Evolutionary conservation across 768 basidiomycete species (phyloP).

Genomic region (Pleurotus pulmonarius): DNA sequence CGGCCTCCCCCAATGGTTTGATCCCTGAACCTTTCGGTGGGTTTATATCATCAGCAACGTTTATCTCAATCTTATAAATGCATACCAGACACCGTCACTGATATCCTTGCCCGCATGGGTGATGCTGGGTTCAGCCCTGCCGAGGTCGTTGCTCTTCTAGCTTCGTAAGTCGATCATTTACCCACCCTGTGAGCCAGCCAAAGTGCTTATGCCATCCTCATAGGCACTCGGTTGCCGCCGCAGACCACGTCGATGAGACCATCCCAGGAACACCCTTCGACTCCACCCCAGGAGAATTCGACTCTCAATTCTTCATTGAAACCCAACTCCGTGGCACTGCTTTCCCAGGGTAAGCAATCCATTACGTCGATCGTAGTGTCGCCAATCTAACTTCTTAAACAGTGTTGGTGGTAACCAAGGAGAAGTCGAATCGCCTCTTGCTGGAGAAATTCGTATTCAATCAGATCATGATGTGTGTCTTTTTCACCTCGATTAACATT

Average conservation of each 20-base stretch:
- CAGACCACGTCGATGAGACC: constrained; percentile 18
- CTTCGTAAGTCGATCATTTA: constrained; percentile 12
- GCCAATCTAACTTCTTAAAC: constrained; percentile 12
- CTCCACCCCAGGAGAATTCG: constrained; percentile 25
- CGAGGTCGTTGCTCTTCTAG: constrained; percentile 18
- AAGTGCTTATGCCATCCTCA: neutral
- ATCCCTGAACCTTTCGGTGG: constrained; percentile 20
- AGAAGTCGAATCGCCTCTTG: constrained; percentile 13
- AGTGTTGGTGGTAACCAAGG: constrained; percentile 20
- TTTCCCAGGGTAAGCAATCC: constrained; percentile 20
- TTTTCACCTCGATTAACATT: neutral
- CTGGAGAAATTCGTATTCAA: constrained; percentile 15
- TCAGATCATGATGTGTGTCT: constrained; percentile 13
- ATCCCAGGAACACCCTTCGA: constrained; percentile 24
- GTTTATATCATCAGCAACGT: neutral
- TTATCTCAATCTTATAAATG: too few relatives aligned
- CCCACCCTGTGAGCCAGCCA: too few relatives aligned
- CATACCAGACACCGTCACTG: constrained; percentile 12
- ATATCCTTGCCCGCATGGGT: constrained; percentile 14
- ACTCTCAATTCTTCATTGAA: constrained; percentile 31
- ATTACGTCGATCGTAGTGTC: neutral
- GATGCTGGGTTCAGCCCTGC: constrained; percentile 4
- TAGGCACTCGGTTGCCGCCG: constrained; percentile 17
- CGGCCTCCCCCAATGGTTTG: constrained; percentile 14
- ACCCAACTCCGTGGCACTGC: constrained; percentile 21